Base-by-base conservation (phyloP, 495 filamentous ascomycete genomes). In the Aspergillus diversus region DNA sequence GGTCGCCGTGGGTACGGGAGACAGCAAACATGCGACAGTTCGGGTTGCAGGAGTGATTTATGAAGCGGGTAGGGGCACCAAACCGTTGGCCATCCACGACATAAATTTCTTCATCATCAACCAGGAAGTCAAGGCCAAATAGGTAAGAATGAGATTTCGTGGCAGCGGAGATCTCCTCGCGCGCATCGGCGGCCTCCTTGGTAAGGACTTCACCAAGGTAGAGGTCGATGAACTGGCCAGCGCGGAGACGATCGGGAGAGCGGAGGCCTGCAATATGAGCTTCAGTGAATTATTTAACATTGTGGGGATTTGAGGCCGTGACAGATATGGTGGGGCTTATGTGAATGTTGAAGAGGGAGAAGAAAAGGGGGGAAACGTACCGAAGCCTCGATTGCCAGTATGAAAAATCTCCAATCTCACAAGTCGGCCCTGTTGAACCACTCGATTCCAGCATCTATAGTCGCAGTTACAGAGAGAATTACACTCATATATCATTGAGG, bases 191-290 rank as follows among this genome's bases (percentile, higher is more conserved):
- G 70, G 89, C 87, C 9, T 83, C 73, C 27, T 83, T 79, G 0
- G 90, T 92, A 63, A 98, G 90, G 32, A 97, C 84, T 71, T 98
- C 94, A 1, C 94, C 94, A 13, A 92, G 86, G 63, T 98, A 98
- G 21, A 84, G 83, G 68, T 96, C 94, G 57, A 98, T 86, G 66
- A 96, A 97, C 67, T 96, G 90, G 6, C 94, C 94, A 55, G 83
- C 80, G 59, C 83, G 78, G 27, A 99, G 86, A 27, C 84, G 75
- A 12, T 89, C 82, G 0, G 81, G 83, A 47, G 87, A 92, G 9
- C 88, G 83, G 2, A 98, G 84, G 32, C 92, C 87, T 89, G 58
- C 32, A 32, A 15, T 17, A 27, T 42, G 16, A 37, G 61, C 64
- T 66, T 55, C 8, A 67, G 9, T 50, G 8, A 27, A 27, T 27